Evolutionary conservation across 352 stramenopile species (phyloP).

Genomic region (Phytopythium delawarense): DNA sequence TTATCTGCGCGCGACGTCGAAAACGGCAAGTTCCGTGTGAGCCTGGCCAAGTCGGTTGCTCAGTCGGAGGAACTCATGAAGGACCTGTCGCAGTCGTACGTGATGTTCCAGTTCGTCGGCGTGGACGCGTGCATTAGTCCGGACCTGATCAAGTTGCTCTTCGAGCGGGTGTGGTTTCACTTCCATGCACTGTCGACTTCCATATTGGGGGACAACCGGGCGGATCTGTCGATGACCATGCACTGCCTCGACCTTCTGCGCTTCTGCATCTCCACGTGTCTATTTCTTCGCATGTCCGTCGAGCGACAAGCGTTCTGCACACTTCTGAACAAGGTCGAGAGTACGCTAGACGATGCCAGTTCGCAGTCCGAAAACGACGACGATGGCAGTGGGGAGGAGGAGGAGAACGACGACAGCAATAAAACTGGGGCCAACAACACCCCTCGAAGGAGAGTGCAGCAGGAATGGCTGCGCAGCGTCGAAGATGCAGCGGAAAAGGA

Average conservation of each 20-base stretch:
- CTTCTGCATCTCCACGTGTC: slow-evolving; percentile 77
- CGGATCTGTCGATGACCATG: slow-evolving; percentile 73
- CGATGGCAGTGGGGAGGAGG: slow-evolving; percentile 8
- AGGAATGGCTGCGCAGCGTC: slow-evolving; percentile 56
- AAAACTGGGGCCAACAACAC: not conserved
- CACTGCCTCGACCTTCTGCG: slow-evolving; percentile 80
- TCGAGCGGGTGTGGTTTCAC: slow-evolving; percentile 95
- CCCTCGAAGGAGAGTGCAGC: not conserved
- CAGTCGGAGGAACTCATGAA: slow-evolving; percentile 87
- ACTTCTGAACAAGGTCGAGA: slow-evolving; percentile 66
- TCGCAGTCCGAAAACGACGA: slow-evolving; percentile 3
- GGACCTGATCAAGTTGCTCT: slow-evolving; percentile 91
- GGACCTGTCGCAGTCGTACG: slow-evolving; percentile 71
- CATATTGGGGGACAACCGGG: slow-evolving; percentile 76
- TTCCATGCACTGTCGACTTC: slow-evolving; percentile 85
- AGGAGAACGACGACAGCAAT: slow-evolving; percentile 9
- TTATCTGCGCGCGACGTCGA: slow-evolving; percentile 49
- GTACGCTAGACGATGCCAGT: slow-evolving; percentile 36
- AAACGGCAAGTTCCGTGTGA: slow-evolving; percentile 73
- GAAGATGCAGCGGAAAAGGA: slow-evolving; percentile 57
- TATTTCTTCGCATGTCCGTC: slow-evolving; percentile 76
- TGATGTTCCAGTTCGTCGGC: slow-evolving; percentile 90
- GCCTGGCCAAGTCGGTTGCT: slow-evolving; percentile 62
- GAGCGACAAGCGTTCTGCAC: slow-evolving; percentile 78
- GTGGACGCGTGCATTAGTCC: slow-evolving; percentile 86